These are phyloP conservation scores for Emericellopsis cladophorae DNA, from an alignment of 2,329 filamentous ascomycete genomes.

Conservation along the genomic window DNA sequence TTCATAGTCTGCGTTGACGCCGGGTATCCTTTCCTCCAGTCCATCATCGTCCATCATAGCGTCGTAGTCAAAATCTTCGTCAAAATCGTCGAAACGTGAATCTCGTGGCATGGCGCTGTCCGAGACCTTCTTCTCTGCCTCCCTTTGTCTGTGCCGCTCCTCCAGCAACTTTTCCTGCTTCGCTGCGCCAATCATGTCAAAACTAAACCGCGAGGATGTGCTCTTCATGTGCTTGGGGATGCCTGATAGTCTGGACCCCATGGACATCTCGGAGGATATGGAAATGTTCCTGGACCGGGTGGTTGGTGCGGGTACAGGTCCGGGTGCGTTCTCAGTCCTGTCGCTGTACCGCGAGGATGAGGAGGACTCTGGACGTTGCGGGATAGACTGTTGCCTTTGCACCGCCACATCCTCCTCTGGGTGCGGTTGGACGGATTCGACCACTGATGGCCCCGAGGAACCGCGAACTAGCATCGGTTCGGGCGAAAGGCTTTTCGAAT, in stretches of 20 bases:
- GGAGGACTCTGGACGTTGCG: background rate
- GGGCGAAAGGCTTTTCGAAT: too few relatives aligned
- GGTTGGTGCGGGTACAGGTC: background rate
- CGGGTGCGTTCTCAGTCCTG: background rate
- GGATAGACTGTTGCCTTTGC: background rate
- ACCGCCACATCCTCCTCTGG: too few relatives aligned
- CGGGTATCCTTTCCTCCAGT: conserved; percentile 54
- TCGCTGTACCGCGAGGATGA: conserved; percentile 1
- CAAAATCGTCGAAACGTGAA: conserved; percentile 45
- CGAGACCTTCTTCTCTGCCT: conserved; percentile 43
- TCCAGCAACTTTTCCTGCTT: conserved; percentile 57
- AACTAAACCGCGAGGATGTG: conserved; percentile 69
- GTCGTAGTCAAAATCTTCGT: conserved; percentile 50
- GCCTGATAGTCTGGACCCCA: conserved; percentile 30
- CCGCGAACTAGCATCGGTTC: too few relatives aligned
- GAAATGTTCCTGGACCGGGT: conserved; percentile 40
- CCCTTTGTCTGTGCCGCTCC: conserved; percentile 57
- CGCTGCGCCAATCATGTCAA: conserved; percentile 63
- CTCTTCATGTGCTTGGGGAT: conserved; percentile 58
- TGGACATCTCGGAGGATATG: conserved; percentile 30
- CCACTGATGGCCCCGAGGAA: too few relatives aligned
- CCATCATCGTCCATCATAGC: conserved; percentile 54
- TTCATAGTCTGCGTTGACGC: conserved; percentile 34
- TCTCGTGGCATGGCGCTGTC: conserved; percentile 26
- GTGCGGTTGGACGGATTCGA: too few relatives aligned